Evolutionary conservation across 208 protist species (phyloP), one percentile per base, ranked within the genome.

Genomic region (Porcisia hertigi): DNA sequence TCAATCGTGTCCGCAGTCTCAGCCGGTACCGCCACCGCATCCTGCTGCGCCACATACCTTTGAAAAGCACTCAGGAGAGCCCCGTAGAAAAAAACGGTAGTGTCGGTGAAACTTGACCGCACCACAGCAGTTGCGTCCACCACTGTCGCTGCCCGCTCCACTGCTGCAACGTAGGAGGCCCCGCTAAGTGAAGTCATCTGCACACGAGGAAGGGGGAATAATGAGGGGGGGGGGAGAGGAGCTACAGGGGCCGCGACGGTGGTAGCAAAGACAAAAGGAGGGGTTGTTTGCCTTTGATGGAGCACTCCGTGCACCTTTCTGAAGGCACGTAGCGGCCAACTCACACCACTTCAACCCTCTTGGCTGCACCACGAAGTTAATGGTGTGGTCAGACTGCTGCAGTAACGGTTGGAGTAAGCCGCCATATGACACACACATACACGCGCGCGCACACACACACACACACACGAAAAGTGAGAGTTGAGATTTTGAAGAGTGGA

Each of bases 51-150:
- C 73, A 79, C 34, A n/a, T 45, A 71, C 73, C 75, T 49, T 77
- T 71, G 6, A 30, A 72, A 30, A 3, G 77, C 77, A 23, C 70
- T 30, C 8, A 89, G 72, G 9, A 94, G 58, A 0, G 66, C 58
- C 1, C 82, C 85, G 73, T 88, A 94, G 43, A 92, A 91, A 60
- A 90, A 90, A 36, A 91, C 71, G 6, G 60, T 39, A 3, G 86
- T 76, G 16, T 80, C 80, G 9, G 73, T 79, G 11, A 91, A 52
- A 7, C 85, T 81, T 11, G 67, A 58, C 58, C 76, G 63, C 36
- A 83, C 81, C 1, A 34, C 67, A 1, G 45, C 52, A 16, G 86
- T 36, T 0, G 72, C 71, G 2, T 73, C 86, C 1, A 58, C 53
- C 1, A 20, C 41, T 9, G 75, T 69, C 11, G 80, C 53, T 1